These are phyloP conservation scores for Colletotrichum acutatum DNA, from an alignment of 2,329 filamentous ascomycete genomes.

Conservation along the genomic window DNA sequence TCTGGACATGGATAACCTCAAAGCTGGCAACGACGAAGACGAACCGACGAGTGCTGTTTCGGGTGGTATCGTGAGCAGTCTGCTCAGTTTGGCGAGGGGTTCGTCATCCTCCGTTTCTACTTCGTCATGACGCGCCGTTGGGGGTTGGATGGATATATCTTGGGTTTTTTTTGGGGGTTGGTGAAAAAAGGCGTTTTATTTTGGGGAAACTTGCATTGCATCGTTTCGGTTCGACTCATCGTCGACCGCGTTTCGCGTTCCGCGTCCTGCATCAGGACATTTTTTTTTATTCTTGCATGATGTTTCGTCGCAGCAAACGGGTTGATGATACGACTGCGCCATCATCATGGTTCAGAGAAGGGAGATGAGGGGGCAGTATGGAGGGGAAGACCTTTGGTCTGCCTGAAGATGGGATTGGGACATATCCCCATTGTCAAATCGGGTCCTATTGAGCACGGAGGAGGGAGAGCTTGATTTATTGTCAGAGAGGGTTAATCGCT, in stretches of 20 bases:
- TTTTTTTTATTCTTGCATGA: background rate
- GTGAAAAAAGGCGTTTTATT: background rate
- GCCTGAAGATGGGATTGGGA: background rate
- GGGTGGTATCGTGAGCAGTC: constrained; percentile 62
- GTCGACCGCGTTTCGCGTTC: background rate
- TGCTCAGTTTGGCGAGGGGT: constrained; percentile 58
- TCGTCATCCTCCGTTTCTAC: constrained; percentile 21
- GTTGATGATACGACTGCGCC: background rate
- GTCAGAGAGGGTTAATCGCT: background rate
- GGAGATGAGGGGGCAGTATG: background rate
- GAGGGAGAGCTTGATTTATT: constrained; percentile 7
- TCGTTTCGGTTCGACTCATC: background rate
- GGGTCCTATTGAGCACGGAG: background rate
- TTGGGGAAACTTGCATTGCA: constrained; percentile 1
- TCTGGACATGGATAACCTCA: constrained; percentile 20
- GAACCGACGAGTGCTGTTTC: constrained; percentile 56
- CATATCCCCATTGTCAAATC: background rate
- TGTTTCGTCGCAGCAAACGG: background rate
- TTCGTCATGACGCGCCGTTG: constrained; percentile 13
- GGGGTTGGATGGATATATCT: background rate
- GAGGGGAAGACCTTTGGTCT: background rate
- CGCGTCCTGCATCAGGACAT: background rate
- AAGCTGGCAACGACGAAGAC: constrained; percentile 42
- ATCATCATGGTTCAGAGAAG: background rate
- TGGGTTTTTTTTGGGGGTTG: background rate